These are phyloP conservation scores for Lichtheimia ornata DNA, from an alignment of 371 early-diverging fungal genomes.

Conservation along the genomic window DNA sequence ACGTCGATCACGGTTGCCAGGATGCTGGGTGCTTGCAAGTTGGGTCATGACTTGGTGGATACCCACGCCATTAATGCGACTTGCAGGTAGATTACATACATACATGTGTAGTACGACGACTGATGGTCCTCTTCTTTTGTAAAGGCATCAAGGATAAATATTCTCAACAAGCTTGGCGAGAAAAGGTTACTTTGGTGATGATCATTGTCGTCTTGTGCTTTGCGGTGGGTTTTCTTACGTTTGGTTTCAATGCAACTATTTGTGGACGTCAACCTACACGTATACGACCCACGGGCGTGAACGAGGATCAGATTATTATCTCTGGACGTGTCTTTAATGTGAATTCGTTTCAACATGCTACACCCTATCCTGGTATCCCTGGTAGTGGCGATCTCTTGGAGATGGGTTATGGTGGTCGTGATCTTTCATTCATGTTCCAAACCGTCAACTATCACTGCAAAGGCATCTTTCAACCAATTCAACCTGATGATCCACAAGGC, in stretches of 20 bases:
- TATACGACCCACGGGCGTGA: constrained; percentile 53
- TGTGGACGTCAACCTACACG: constrained; percentile 60
- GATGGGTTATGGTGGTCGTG: constrained; percentile 70
- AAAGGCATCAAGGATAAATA: constrained; percentile 53
- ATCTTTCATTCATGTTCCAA: constrained; percentile 80
- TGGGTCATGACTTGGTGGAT: constrained; percentile 52
- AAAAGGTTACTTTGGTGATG: constrained; percentile 81
- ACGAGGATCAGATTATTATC: constrained; percentile 49
- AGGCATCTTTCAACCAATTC: constrained; percentile 54
- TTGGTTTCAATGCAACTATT: constrained; percentile 63
- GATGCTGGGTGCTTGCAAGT: constrained; percentile 37
- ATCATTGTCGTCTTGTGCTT: constrained; percentile 69
- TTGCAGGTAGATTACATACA: constrained; percentile 15
- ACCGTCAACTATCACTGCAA: constrained; percentile 72
- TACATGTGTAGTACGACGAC: too few relatives aligned
- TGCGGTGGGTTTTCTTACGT: constrained; percentile 67
- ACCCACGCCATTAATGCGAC: constrained; percentile 32
- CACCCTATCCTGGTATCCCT: constrained; percentile 37
- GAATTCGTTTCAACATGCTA: constrained; percentile 42
- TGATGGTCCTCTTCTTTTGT: too few relatives aligned
- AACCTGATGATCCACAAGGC: constrained; percentile 44
- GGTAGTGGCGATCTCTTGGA: constrained; percentile 59
- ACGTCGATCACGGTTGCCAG: constrained; percentile 7
- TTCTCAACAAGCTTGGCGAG: constrained; percentile 91
- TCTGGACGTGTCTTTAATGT: constrained; percentile 59